Evolutionary conservation across 768 basidiomycete species (phyloP).

Genomic region (Podaxis sp.): DNA sequence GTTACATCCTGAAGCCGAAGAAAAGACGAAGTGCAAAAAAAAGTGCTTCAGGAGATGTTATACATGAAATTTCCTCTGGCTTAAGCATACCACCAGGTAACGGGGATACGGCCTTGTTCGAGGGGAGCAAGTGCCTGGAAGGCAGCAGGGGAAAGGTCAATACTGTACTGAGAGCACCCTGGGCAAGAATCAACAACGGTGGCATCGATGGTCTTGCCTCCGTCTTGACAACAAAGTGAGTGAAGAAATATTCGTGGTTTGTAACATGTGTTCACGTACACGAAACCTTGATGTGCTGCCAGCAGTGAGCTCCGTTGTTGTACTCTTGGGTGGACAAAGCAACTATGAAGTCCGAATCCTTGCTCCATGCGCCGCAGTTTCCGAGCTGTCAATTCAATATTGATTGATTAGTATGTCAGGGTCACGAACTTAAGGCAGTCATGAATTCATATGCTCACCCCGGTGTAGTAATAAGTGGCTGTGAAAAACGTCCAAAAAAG

Average conservation of each 20-base stretch:
- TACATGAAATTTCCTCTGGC: not conserved
- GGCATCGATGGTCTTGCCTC: constrained; percentile 24
- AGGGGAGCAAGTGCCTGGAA: constrained; percentile 29
- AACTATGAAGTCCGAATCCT: constrained; percentile 23
- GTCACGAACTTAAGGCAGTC: not conserved
- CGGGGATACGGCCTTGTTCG: constrained; percentile 23
- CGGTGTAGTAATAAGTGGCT: constrained; percentile 25
- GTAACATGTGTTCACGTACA: constrained; percentile 18
- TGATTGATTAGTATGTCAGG: not conserved
- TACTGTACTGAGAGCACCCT: constrained; percentile 24
- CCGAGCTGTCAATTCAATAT: constrained; percentile 19
- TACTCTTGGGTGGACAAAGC: constrained; percentile 24
- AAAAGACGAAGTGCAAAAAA: not conserved
- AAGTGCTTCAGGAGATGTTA: not conserved
- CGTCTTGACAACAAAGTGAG: constrained; percentile 19
- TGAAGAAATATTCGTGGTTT: not conserved
- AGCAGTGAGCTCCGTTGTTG: constrained; percentile 22
- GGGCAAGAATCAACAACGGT: constrained; percentile 31
- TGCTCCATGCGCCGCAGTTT: constrained; percentile 24
- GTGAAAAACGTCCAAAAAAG: constrained; percentile 5
- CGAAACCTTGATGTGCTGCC: constrained; percentile 23
- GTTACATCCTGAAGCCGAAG: not conserved
- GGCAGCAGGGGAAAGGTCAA: constrained; percentile 29
- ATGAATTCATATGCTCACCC: constrained; percentile 17
- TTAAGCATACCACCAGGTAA: constrained; percentile 26